These are phyloP conservation scores for Macrophomina pseudophaseolina DNA, from an alignment of 2,329 filamentous ascomycete species.

Conservation along the genomic window DNA sequence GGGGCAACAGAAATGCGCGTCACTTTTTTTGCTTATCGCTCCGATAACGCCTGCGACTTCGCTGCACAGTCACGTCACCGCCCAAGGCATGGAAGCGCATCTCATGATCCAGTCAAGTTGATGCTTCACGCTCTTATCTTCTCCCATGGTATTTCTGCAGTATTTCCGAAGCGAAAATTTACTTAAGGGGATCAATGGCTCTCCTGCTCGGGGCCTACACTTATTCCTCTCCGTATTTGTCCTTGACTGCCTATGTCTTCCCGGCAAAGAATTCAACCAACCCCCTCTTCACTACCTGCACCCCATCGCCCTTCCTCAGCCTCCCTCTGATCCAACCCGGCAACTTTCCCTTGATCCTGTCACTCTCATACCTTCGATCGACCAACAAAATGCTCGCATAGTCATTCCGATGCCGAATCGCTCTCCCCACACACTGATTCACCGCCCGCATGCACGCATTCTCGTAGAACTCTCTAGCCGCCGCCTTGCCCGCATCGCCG, in stretches of 20 bases:
- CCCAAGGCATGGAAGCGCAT: too few relatives aligned
- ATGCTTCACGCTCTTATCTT: too few relatives aligned
- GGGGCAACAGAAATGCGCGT: constrained; percentile 5
- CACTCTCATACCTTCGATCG: constrained; percentile 77
- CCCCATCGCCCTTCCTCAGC: constrained; percentile 51
- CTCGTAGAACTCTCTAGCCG: constrained; percentile 82
- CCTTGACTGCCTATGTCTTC: constrained; percentile 29
- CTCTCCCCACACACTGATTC: constrained; percentile 93
- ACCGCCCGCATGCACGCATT: constrained; percentile 96
- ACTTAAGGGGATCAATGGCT: too few relatives aligned
- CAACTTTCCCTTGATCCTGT: constrained; percentile 76
- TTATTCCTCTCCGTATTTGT: too few relatives aligned
- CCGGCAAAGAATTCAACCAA: constrained; percentile 45
- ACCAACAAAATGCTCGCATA: constrained; percentile 89
- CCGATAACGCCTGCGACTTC: too few relatives aligned
- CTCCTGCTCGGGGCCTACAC: too few relatives aligned
- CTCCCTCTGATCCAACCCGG: constrained; percentile 87
- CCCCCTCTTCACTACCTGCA: constrained; percentile 50
- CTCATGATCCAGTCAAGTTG: too few relatives aligned
- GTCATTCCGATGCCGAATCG: constrained; percentile 84
- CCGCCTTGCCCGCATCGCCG: constrained; percentile 46
- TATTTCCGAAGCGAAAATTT: too few relatives aligned
- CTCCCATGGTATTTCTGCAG: too few relatives aligned
- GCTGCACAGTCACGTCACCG: too few relatives aligned
- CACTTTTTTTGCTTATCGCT: constrained; percentile 6